Percentiles rank a stretch among this genome's conserved stretches.
Conservation (phyloP, 108 stramenopile species). For the Fistulifera solaris region DNA sequence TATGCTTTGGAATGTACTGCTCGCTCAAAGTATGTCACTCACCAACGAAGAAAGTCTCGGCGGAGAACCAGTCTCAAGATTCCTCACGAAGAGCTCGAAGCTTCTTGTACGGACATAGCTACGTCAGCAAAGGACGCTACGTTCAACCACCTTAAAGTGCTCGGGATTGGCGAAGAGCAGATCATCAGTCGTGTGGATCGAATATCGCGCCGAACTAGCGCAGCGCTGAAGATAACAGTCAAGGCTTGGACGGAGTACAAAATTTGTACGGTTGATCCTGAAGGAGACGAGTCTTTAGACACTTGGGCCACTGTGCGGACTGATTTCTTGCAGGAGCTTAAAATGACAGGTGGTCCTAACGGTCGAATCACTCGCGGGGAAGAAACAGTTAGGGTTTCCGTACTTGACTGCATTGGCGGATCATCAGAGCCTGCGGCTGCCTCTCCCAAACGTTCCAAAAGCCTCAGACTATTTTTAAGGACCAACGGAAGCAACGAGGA, state of each 20-base stretch:
- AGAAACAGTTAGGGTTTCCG: slow-evolving; percentile 56
- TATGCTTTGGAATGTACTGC: slow-evolving; percentile 36
- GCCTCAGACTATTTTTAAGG: too few relatives aligned
- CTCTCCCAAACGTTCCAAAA: slow-evolving; percentile 2
- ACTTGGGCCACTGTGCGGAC: slow-evolving; percentile 70
- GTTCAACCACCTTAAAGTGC: slow-evolving; percentile 16
- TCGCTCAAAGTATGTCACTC: slow-evolving; percentile 10
- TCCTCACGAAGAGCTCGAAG: not conserved
- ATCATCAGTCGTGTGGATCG: slow-evolving; percentile 20
- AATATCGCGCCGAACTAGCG: slow-evolving; percentile 18
- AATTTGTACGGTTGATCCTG: slow-evolving; percentile 63
- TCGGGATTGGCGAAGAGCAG: slow-evolving; percentile 20
- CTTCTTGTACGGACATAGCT: not conserved
- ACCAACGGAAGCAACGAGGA: too few relatives aligned
- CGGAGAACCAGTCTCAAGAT: not conserved
- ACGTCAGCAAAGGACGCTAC: slow-evolving; percentile 19
- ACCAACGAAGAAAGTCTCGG: slow-evolving; percentile 4
- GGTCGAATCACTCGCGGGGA: slow-evolving; percentile 66
- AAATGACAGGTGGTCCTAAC: slow-evolving; percentile 44
- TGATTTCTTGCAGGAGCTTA: slow-evolving; percentile 64
- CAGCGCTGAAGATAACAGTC: slow-evolving; percentile 48
- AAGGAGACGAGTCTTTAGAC: slow-evolving; percentile 54
- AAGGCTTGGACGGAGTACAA: slow-evolving; percentile 66
- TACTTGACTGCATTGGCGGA: slow-evolving; percentile 16
- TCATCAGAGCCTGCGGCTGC: not conserved